phyloP scores from a whole-genome alignment of 2,329 filamentous ascomycete species.

The Diplodia intermedia region DNA sequence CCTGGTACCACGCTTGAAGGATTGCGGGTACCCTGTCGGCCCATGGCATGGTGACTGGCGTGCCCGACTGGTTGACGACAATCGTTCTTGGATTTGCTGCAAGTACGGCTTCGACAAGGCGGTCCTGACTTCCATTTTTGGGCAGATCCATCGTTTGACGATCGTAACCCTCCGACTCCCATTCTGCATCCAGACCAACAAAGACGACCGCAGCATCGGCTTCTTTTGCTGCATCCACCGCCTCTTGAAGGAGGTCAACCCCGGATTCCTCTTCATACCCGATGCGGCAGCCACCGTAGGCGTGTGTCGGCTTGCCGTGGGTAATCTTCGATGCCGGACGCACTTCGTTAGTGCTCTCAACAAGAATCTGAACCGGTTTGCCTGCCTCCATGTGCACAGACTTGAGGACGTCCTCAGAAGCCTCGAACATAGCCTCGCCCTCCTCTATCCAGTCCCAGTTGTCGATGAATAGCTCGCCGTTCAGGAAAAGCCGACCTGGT shows the following conservation, averaged over 20 bases:
- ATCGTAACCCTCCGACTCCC: conserved; percentile 75
- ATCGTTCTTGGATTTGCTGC: conserved; percentile 71
- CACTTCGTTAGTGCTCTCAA: conserved; percentile 72
- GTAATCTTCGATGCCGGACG: conserved; percentile 67
- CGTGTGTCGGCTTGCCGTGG: conserved; percentile 64
- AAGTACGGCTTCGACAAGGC: conserved; percentile 68
- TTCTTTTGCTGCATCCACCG: conserved; percentile 70
- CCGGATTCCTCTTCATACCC: conserved; percentile 73
- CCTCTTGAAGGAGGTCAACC: conserved; percentile 62
- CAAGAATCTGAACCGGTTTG: conserved; percentile 66
- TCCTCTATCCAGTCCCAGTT: conserved; percentile 74
- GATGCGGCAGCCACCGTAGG: conserved; percentile 74
- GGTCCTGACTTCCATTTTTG: conserved; percentile 63
- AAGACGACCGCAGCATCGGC: conserved; percentile 81
- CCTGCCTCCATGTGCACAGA: conserved; percentile 66
- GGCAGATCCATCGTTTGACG: conserved; percentile 68
- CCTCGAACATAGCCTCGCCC: conserved; percentile 74
- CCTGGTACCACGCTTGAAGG: conserved; percentile 81
- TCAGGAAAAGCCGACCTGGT: conserved; percentile 66
- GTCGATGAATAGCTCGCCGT: conserved; percentile 67
- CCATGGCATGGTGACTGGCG: conserved; percentile 76
- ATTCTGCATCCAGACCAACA: conserved; percentile 77
- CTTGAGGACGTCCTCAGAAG: conserved; percentile 69
- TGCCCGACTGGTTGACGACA: conserved; percentile 78
- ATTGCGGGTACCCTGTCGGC: conserved; percentile 68